Percentiles rank a stretch among this genome's conserved stretches.
These are phyloP conservation scores for Cordyceps cicadae DNA, from an alignment of 2,329 filamentous ascomycete species.

Conservation along the genomic window DNA sequence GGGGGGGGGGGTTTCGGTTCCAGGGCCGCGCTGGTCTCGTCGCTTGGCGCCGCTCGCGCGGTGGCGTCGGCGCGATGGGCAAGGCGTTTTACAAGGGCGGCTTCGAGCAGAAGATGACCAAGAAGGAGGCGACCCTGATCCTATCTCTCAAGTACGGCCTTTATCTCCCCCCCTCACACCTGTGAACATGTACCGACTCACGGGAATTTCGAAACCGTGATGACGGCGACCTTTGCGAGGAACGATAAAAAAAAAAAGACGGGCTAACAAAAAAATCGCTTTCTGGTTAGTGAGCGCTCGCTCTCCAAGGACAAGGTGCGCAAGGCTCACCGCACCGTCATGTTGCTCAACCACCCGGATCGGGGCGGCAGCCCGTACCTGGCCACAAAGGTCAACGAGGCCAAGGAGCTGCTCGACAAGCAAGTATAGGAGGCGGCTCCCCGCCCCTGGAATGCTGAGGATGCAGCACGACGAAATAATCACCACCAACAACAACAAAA, in stretches of 20 bases:
- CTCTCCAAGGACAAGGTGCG: constrained; percentile 89
- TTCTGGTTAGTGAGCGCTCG: constrained; percentile 62
- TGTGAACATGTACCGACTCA: background rate
- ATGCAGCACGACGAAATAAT: background rate
- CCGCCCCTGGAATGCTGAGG: background rate
- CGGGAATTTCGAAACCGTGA: background rate
- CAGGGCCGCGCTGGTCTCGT: constrained; percentile 90
- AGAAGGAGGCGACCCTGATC: constrained; percentile 83
- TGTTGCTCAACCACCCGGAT: constrained; percentile 97
- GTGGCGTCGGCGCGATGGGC: constrained; percentile 70
- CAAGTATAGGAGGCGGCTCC: constrained; percentile 20
- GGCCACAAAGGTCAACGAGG: constrained; percentile 96
- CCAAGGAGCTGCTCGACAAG: constrained; percentile 93
- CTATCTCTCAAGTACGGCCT: constrained; percentile 81
- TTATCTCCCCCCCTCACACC: constrained; percentile 2
- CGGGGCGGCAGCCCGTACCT: constrained; percentile 93
- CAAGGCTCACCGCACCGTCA: constrained; percentile 89
- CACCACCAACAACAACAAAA: background rate
- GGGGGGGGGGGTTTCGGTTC: background rate
- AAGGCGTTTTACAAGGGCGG: constrained; percentile 96
- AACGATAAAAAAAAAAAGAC: background rate
- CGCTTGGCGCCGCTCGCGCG: constrained; percentile 74
- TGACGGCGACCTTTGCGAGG: background rate
- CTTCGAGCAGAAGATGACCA: constrained; percentile 94
- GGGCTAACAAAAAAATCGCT: background rate